A percentile compares a stretch with the other conserved stretches of the same genome.
Conservation (phyloP, 257 asterid genomes). For the Nicotiana obtusifolia region DNA sequence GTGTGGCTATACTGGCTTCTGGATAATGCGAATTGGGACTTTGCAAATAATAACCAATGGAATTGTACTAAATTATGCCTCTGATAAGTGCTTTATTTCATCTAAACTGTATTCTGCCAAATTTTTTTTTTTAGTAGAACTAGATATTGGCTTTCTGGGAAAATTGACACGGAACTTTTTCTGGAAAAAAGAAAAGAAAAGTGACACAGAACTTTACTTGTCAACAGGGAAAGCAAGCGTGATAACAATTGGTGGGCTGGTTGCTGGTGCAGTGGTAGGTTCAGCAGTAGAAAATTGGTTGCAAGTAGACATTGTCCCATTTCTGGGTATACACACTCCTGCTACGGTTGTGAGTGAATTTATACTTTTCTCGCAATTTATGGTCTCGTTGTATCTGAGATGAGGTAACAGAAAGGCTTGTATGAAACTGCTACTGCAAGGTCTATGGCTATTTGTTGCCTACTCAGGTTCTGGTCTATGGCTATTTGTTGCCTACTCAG, state of each 20-base stretch:
- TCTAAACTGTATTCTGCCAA: not conserved
- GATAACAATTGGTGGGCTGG: constrained; percentile 89
- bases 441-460: constrained; percentile 18
- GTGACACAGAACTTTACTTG: constrained; percentile 2
- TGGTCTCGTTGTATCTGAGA: constrained; percentile 71
- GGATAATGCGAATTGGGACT: not conserved
- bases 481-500: constrained; percentile 15
- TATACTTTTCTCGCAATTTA: constrained; percentile 73
- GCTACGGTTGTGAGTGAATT: constrained; percentile 87
- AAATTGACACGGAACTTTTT: not conserved
- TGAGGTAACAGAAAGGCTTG: constrained; percentile 30
- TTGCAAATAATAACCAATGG: not conserved
- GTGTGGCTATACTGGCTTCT: not conserved
- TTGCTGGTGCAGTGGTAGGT: constrained; percentile 93
- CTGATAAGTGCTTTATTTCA: not conserved
- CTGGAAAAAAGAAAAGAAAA: too few relatives aligned
- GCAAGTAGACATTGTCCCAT: constrained; percentile 91
- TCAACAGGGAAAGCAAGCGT: constrained; percentile 88
- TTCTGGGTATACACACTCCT: constrained; percentile 84
- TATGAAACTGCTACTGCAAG: constrained; percentile 16
- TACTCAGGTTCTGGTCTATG: constrained; percentile 11
- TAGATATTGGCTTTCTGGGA: not conserved
- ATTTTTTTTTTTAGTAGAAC: not conserved
- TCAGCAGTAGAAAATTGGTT: constrained; percentile 93
- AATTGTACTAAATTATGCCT: not conserved